Conservation (phyloP, 1,139 yeast species). For the Pichia kudriavzevii region DNA sequence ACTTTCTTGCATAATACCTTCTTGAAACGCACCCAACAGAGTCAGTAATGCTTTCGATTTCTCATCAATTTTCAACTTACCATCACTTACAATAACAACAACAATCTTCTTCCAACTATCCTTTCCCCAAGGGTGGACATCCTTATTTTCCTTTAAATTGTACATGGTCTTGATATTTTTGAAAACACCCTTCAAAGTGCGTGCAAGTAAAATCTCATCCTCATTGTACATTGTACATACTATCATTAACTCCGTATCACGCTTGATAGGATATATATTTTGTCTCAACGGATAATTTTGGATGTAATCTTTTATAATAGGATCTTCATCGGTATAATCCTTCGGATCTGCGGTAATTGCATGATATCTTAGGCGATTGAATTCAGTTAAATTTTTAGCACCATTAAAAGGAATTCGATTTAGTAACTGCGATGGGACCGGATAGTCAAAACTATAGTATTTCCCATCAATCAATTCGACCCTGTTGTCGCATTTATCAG, state of each 20-base stretch:
- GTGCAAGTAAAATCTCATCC: slow-evolving; percentile 62
- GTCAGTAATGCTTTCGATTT: slow-evolving; percentile 59
- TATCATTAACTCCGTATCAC: slow-evolving; percentile 67
- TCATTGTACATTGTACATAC: slow-evolving; percentile 80
- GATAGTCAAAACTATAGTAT: slow-evolving; percentile 72
- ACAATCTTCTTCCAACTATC: slow-evolving; percentile 78
- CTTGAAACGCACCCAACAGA: slow-evolving; percentile 71
- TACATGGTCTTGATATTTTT: slow-evolving; percentile 74
- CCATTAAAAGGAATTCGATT: slow-evolving; percentile 45
- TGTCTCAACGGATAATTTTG: slow-evolving; percentile 48
- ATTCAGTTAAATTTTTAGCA: slow-evolving; percentile 50
- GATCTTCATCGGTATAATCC: slow-evolving; percentile 44
- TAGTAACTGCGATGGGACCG: slow-evolving; percentile 54
- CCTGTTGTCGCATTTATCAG: slow-evolving; percentile 23
- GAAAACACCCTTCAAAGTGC: slow-evolving; percentile 72
- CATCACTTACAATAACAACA: slow-evolving; percentile 67
- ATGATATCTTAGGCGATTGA: slow-evolving; percentile 68
- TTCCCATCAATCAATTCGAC: slow-evolving; percentile 37
- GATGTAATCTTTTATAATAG: slow-evolving; percentile 29
- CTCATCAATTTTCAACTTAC: slow-evolving; percentile 59
- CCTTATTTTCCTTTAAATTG: slow-evolving; percentile 46
- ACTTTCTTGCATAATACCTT: slow-evolving; percentile 71
- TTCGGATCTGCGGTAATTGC: slow-evolving; percentile 79
- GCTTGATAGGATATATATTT: slow-evolving; percentile 51
- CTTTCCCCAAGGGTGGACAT: slow-evolving; percentile 64